Evolutionary conservation across 2,329 filamentous ascomycete species (phyloP), one percentile per base, ranked within the genome.

Genomic region (Sporothrix pallida): DNA sequence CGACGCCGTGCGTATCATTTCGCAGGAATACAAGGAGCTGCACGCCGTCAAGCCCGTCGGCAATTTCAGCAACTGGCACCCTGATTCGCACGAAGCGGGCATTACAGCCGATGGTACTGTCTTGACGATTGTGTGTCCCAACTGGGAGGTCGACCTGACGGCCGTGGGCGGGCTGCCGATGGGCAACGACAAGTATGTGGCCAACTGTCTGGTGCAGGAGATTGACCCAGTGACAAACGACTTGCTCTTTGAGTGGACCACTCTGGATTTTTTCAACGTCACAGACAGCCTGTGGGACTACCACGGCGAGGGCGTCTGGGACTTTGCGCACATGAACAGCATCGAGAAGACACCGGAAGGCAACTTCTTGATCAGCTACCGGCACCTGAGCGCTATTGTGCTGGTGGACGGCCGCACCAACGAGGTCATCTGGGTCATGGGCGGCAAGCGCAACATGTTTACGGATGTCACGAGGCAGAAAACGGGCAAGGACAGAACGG

Each of bases 271-370:
- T 73, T 80, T 80, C 23, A 42, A 70, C n/a, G 62, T 76, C 44
- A 75, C 74, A 48, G 76, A 78, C 65, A 71, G 69, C 46, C 9
- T 73, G 23, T 67, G 62, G 48, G 20, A 74, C 77, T 20, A 74
- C 75, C 23, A 79, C 69, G 77, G 77, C 62, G 77, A 78, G 1
- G 78, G 78, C 52, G 81, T 83, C 0, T 89, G 86, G 80, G 87
- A 89, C 78, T 87, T 84, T 75, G 88, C 87, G 78, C 86, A 88
- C 78, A 84, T 89, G 79, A 87, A 89, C 79, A 86, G 85, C 46
- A 80, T 89, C 37, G 84, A 88, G 76, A 88, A 88, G 37, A 72
- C 85, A 70, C 76, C 79, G 0, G 76, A 82, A 0, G 86, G 86
- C 3, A 85, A 89, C 75, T 90, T 86, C 72, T 78, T 89, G 17